A percentile compares a stretch with the other conserved stretches of the same genome.
These are phyloP conservation scores for Salvia miltiorrhiza DNA, from an alignment of 257 asterid genomes.

Conservation along the genomic window DNA sequence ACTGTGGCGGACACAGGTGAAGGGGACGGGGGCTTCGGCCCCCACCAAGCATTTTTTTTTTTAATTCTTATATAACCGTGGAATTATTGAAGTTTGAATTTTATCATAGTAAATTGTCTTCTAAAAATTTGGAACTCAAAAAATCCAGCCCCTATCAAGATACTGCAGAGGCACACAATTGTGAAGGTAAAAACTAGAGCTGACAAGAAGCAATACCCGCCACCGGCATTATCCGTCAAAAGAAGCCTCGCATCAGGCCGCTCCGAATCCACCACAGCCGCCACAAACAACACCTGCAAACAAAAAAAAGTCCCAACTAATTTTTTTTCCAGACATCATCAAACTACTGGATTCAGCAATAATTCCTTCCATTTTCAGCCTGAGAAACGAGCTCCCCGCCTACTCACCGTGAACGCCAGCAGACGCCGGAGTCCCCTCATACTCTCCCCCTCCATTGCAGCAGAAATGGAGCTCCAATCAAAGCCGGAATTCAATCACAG, in stretches of 20 bases:
- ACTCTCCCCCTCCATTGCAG: constrained; percentile 27
- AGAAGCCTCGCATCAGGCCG: constrained; percentile 41
- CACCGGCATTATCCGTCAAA: constrained; percentile 34
- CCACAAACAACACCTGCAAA: constrained; percentile 41
- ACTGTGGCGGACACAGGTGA: too few relatives aligned
- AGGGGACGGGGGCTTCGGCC: too few relatives aligned
- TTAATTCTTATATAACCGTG: too few relatives aligned
- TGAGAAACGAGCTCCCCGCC: not conserved
- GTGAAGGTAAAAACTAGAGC: not conserved
- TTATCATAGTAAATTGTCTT: too few relatives aligned
- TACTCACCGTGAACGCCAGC: constrained; percentile 33
- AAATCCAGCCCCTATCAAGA: too few relatives aligned
- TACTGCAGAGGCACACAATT: too few relatives aligned
- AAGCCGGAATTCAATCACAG: constrained; percentile 3
- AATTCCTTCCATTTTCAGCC: constrained; percentile 6
- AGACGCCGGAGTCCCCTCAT: constrained; percentile 25
- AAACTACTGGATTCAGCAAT: constrained; percentile 16
- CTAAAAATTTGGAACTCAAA: too few relatives aligned
- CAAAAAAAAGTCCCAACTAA: constrained; percentile 1
- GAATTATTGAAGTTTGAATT: too few relatives aligned
- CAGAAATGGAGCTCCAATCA: constrained; percentile 23
- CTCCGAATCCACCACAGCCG: constrained; percentile 38
- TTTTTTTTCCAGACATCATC: constrained; percentile 21
- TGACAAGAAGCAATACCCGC: constrained; percentile 35
- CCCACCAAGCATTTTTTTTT: too few relatives aligned